Percentiles rank a stretch among this genome's conserved stretches.
Evolutionary conservation across 78 protist genomes (phyloP).

Genomic region (Planoprotostelium fungivorum): DNA sequence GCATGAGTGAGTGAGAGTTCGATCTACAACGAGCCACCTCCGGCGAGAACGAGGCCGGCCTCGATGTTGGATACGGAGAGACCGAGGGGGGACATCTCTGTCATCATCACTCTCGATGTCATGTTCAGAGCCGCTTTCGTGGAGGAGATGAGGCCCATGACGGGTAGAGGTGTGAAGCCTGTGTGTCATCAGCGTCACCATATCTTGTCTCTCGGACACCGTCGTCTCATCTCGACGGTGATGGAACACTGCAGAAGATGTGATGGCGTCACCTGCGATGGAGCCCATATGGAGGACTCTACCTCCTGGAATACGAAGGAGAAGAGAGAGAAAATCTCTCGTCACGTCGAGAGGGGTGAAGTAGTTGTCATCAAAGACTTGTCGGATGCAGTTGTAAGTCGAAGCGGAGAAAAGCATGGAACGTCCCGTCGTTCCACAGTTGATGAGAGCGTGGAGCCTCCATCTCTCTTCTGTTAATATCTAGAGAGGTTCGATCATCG

Average conservation of each 20-base stretch:
- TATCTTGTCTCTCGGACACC: too few relatives aligned
- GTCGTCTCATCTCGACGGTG: too few relatives aligned
- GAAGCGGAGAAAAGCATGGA: background rate
- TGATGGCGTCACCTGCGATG: background rate
- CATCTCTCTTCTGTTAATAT: background rate
- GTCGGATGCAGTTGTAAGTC: background rate
- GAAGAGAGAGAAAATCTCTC: background rate
- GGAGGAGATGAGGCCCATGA: background rate
- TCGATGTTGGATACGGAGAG: background rate
- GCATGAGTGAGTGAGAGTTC: too few relatives aligned
- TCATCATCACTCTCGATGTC: background rate
- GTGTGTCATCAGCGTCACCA: too few relatives aligned
- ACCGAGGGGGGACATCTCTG: background rate
- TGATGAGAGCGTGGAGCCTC: background rate
- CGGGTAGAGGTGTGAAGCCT: background rate
- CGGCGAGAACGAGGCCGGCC: background rate
- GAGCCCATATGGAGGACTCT: background rate
- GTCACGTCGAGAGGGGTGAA: background rate
- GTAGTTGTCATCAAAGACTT: background rate
- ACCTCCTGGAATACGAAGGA: background rate
- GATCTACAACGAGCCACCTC: too few relatives aligned
- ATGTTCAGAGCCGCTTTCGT: background rate
- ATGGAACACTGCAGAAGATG: too few relatives aligned
- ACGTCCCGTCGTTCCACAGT: background rate
- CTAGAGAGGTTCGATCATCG: background rate